Evolutionary conservation across 129 eudicot species (phyloP).

Genomic region (Chrysanthemum lavandulifolium): DNA sequence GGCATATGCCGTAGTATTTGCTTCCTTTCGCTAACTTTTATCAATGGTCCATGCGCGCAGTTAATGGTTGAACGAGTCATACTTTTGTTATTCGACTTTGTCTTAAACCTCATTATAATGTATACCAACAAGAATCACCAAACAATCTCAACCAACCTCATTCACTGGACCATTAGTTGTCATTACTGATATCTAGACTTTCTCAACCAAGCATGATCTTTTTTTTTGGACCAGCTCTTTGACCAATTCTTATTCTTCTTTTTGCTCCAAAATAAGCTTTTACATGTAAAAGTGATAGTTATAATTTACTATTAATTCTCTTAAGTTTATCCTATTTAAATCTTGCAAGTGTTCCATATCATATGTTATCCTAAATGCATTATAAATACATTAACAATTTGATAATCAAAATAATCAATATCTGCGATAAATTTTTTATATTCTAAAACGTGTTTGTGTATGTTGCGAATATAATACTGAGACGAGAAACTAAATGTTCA

Average conservation of each 20-base stretch:
- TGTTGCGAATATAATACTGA: too few species aligned
- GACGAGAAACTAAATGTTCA: too few species aligned
- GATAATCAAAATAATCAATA: too few species aligned
- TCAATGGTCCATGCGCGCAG: not conserved
- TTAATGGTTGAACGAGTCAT: not conserved
- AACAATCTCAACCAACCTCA: slow-evolving; percentile 8
- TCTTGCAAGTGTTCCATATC: too few species aligned
- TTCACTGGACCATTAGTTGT: slow-evolving; percentile 20
- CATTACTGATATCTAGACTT: not conserved
- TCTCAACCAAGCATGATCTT: slow-evolving; percentile 10
- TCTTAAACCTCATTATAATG: slow-evolving; percentile 4
- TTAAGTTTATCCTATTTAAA: too few species aligned
- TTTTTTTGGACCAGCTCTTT: not conserved
- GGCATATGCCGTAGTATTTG: not conserved
- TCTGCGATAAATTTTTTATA: too few species aligned
- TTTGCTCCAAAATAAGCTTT: not conserved
- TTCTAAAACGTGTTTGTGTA: too few species aligned
- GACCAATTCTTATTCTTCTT: slow-evolving; percentile 19
- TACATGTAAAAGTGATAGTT: too few species aligned
- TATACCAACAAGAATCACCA: slow-evolving; percentile 7
- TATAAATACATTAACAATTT: too few species aligned
- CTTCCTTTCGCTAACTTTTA: slow-evolving; percentile 6
- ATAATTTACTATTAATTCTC: too few species aligned
- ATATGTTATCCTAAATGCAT: too few species aligned
- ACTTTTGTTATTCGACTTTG: not conserved